Conservation (phyloP, 2,329 filamentous ascomycete genomes). For the Chalaropsis thielavioides region DNA sequence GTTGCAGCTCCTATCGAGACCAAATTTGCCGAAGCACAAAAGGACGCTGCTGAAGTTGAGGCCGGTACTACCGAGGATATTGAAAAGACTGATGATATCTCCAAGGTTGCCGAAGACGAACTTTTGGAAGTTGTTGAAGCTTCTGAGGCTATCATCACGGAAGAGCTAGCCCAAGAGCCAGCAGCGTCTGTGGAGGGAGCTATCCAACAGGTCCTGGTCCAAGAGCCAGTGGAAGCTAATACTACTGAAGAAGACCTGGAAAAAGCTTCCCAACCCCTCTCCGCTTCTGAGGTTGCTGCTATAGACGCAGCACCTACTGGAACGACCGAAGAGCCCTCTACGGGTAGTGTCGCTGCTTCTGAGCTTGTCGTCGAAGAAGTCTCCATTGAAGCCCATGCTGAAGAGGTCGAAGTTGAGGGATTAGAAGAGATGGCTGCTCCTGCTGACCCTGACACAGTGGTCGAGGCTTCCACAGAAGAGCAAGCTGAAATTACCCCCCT, state of each 20-base stretch:
- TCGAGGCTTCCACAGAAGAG: slow-evolving; percentile 5
- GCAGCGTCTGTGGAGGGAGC: slow-evolving; percentile 16
- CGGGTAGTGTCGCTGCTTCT: slow-evolving; percentile 19
- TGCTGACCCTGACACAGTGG: slow-evolving; percentile 6
- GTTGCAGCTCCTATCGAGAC: slow-evolving; percentile 3
- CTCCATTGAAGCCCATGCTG: background rate
- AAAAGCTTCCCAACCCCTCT: slow-evolving; percentile 1
- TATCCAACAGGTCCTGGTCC: slow-evolving; percentile 4
- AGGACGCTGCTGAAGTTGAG: background rate
- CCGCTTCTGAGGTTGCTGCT: background rate
- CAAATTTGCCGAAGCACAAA: background rate
- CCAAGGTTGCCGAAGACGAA: slow-evolving; percentile 6
- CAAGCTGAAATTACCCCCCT: background rate
- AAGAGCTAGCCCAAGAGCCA: background rate
- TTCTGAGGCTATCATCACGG: background rate
- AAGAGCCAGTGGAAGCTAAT: slow-evolving; percentile 8
- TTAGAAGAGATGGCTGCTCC: background rate
- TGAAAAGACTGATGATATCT: slow-evolving; percentile 5
- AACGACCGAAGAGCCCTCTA: slow-evolving; percentile 21
- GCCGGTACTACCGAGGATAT: slow-evolving; percentile 13
- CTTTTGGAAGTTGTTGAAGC: slow-evolving; percentile 12
- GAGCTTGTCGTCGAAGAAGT: background rate
- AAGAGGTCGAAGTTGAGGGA: slow-evolving; percentile 12
- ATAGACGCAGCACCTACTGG: slow-evolving; percentile 1
- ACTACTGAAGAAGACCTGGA: background rate